Evolutionary conservation across 208 protist genomes (phyloP).

Genomic region (Crithidia acanthocephali): DNA sequence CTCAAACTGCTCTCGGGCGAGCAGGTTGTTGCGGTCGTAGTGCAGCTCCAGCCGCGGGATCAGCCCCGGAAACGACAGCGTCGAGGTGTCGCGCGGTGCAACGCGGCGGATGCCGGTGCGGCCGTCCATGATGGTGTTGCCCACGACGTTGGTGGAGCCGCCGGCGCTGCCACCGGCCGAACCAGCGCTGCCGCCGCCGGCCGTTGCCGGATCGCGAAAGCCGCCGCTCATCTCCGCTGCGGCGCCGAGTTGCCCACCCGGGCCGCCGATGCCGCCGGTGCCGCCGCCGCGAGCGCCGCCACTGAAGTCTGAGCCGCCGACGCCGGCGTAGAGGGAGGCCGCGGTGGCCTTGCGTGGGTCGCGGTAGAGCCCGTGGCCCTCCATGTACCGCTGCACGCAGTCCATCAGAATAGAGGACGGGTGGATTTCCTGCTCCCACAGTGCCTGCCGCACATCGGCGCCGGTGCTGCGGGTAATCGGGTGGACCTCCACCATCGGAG

Average conservation of each 20-base stretch:
- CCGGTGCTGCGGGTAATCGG: conserved; percentile 75
- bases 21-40: conserved; percentile 84
- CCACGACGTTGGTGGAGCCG: conserved; percentile 6
- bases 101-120: conserved; percentile 19
- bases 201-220: conserved; percentile 20
- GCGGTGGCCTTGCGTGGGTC: conserved; percentile 72
- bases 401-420: conserved; percentile 61
- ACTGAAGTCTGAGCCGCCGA: conserved; percentile 24
- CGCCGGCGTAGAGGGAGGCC: conserved; percentile 35
- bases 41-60: conserved; percentile 87
- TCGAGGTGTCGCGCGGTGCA: conserved; percentile 44
- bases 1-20: conserved; percentile 85
- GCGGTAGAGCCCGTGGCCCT: conserved; percentile 81
- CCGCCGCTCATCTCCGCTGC: conserved; percentile 14
- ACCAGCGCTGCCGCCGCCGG: conserved; percentile 6
- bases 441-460: conserved; percentile 83
- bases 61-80: conserved; percentile 67
- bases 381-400: conserved; percentile 81
- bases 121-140: conserved; percentile 10
- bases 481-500: conserved; percentile 85
- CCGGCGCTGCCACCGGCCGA: conserved; percentile 11
- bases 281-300: conserved; percentile 14
- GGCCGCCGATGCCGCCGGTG: conserved; percentile 4
- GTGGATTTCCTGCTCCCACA: conserved; percentile 83
- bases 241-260: conserved; percentile 10